Evolutionary conservation across 768 basidiomycete genomes (phyloP), one percentile per base, ranked within the genome.

Genomic region (Amanita exitialis): DNA sequence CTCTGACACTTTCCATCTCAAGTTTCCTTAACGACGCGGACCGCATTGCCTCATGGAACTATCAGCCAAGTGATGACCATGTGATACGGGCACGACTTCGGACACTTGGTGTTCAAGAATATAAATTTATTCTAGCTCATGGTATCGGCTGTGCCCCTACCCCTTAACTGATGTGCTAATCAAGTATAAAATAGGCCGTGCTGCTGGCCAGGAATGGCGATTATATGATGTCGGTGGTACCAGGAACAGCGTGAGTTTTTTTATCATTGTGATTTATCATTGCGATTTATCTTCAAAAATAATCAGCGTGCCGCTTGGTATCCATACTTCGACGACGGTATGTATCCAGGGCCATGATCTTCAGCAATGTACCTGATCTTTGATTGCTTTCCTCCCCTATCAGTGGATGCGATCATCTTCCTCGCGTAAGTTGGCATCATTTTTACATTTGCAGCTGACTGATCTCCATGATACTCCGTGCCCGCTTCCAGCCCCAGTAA

Each of bases 181-280:
- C 45, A 28, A 28, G n/a, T 25, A 45, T n/a, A 51, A 56, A n/a
- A 47, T 47, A 83, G 83, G 78, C 25, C 66, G 70, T 52, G 77
- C 78, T 9, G 71, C 75, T 52, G 83, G 81, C 1, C 79, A 73
- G 52, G 86, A 89, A 61, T 90, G 87, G 87, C 64, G 81, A 41
- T 71, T 91, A 56, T 91, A 86, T 60, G 88, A 91, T 60, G 86
- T 90, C 25, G 87, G 88, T 30, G 87, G 86, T 16, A 81, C 82
- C 32, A 72, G 81, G 56, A 84, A 78, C 48, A 77, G 71, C 54
- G 85, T 86, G 56, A 65, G 81, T 61, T 35, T 13, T 37, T 51
- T 32, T 37, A 35, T 42, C 44, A 30, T 46, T 47, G 44, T 49
- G 44, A 37, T 23, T 39, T 18, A 21, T 41, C 41, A 39, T 28